Evolutionary conservation across 306 rosid genomes (phyloP), one percentile per base, ranked within the genome.

Genomic region (Biancaea sappan): DNA sequence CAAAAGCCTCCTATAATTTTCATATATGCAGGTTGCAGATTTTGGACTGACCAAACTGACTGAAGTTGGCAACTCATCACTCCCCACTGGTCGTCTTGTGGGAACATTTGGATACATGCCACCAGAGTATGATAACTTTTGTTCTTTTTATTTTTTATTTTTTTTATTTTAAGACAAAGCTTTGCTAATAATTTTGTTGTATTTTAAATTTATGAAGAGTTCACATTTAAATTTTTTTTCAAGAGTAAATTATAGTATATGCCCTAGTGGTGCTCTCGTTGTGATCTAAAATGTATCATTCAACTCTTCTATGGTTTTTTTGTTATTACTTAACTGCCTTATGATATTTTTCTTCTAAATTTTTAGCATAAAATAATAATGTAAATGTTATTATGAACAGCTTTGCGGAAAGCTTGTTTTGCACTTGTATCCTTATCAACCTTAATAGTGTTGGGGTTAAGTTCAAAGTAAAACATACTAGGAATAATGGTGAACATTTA

Each of bases 51-150:
- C 98, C 26, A 94, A 91, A 84, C 81, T 94, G 73, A 86, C 92
- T 40, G 91, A 91, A 68, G 92, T 84, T 69, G 94, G 97, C 68
- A 80, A 79, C 72, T 43, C 88, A n/a, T 80, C 90, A 61, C 60
- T 84, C 71, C 85, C 85, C 6, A 87, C 96, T 34, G 73, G 1
- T 8, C 88, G 84, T 53, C 88, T 87, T 48, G 93, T 86, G 57
- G 98, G 98, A 58, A 94, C 98, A 76, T 94, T 94, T 69, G 97
- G 97, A 76, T 94, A 94, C 81, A 94, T 94, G 97, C 96, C 98
- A 25, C 97, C 98, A 0, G 98, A 94, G 98, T 94, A 88, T 69
- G 96, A 69, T 64, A 6, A 28, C 38, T 47, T 73, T 48, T 71
- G 21, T 50, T 43, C n/a, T n/a, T n/a, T n/a, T n/a, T n/a, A n/a